A percentile compares a stretch with the other conserved stretches of the same genome.
Evolutionary conservation across 495 filamentous ascomycete genomes (phyloP).

Genomic region (Immersiella caudata): DNA sequence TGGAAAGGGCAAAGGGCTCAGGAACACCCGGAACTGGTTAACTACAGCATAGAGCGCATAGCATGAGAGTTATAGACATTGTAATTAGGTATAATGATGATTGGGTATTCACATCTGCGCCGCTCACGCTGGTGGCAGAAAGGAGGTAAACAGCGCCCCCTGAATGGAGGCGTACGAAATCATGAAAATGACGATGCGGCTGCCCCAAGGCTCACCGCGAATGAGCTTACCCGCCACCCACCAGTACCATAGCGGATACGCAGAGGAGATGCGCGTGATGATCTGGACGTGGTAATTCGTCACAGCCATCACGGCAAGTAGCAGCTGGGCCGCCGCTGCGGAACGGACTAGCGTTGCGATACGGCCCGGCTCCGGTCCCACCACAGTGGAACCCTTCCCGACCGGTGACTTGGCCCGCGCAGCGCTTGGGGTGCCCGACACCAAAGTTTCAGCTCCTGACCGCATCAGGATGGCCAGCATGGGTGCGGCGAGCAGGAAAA

Average conservation of each 20-base stretch:
- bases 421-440: neutral
- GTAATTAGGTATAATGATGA: neutral
- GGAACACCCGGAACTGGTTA: neutral
- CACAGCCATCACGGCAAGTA: conserved; percentile 71
- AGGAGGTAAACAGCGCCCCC: conserved; percentile 82
- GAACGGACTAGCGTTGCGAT: conserved; percentile 46
- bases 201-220: conserved; percentile 33
- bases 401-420: neutral
- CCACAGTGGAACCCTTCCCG: conserved; percentile 12
- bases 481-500: conserved; percentile 82
- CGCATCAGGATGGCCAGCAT: conserved; percentile 69
- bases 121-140: conserved; percentile 82
- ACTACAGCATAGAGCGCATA: neutral
- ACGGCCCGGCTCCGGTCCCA: conserved; percentile 24
- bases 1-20: neutral
- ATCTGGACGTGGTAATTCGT: conserved; percentile 91
- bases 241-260: conserved; percentile 89
- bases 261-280: conserved; percentile 84
- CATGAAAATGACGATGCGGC: conserved; percentile 57
- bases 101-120: neutral
- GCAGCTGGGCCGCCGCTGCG: conserved; percentile 70
- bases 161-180: conserved; percentile 82
- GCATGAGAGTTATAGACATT: neutral
- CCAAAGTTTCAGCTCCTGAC: conserved; percentile 59
- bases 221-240: conserved; percentile 59